Base-by-base conservation (phyloP, 2,329 filamentous ascomycete genomes). In the Microcera coccophila region DNA sequence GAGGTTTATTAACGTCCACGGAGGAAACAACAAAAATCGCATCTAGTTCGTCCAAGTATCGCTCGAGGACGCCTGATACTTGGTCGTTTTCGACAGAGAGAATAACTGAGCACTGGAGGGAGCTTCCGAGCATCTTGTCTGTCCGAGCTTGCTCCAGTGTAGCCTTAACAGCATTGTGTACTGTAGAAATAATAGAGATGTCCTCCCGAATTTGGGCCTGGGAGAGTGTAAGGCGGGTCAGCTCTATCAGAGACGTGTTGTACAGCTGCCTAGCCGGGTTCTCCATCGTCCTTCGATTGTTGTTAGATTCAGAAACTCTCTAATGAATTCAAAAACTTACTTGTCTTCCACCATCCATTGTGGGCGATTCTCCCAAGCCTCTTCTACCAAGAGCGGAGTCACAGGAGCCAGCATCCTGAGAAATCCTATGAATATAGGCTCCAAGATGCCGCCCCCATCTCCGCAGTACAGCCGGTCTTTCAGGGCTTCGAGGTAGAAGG, bases 381-480 rank as follows among this genome's bases (percentile, higher is more conserved):
- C 91, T 60, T 95, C 87, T 1, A 96, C 85, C 4, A 97, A 75
- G 29, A 90, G 64, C 1, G 91, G 91, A 9, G 84, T 85, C 42
- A 95, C 78, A 2, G 91, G 90, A 3, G 80, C 83, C 21, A 97
- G 73, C 76, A 95, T 88, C 41, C 83, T 78, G 48, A 90, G 70
- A 15, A 96, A 71, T 26, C 88, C 81, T 5, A 79, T 68, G 47
- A 91, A 82, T 41, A 96, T 79, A 20, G 78, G 73, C 52, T 79
- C 76, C 36, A 87, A 67, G 4, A 78, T 72, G 36, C 85, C 84
- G 12, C 78, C 74, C 12, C 79, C 78, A 47, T 83, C 79, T 21
- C 86, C 87, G 35, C 90, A 93, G 70, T 98, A 98, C 1, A 97
- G 73, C 3, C 88, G 77, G 59, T 98, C 93, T 66, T 98, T 98